Evolutionary conservation across 495 filamentous ascomycete species (phyloP), one percentile per base, ranked within the genome.

Genomic region (Podospora tetraspora): DNA sequence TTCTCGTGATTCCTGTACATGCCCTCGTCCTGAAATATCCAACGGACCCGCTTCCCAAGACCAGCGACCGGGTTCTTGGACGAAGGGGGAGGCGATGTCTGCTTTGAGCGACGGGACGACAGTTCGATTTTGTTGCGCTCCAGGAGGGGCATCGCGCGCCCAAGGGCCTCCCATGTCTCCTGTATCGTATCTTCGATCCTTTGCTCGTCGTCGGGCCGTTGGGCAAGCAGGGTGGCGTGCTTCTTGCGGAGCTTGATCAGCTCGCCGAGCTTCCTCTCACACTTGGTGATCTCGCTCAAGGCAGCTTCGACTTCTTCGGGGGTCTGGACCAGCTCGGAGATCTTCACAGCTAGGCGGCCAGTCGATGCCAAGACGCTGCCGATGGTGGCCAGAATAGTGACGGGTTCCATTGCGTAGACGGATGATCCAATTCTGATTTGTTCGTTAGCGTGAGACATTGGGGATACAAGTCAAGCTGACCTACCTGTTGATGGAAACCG

Each of bases 241-340:
- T 34, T 32, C 25, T 59, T 58, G 23, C 64, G 64, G 19, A 66
- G 64, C 25, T 12, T 25, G 52, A 66, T 12, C 24, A 66, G 57
- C 43, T 66, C 64, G 57, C 19, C 64, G 64, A 66, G 64, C 25
- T 59, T 58, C 64, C 58, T 58, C 56, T 66, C 52, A 57, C 64
- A 66, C 9, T 58, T 59, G 23, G 24, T 22, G 13, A 66, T 58
- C 24, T 66, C 64, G 19, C 10, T 22, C 11, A 24, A 11, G 16
- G 64, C 64, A 0, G 56, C 64, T 6, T 58, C 24, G 56, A 66
- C 64, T 59, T 66, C 64, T 23, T 32, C 43, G n/a, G 56, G 56
- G 8, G 27, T 66, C 30, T 66, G 64, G 5, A 59, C 52, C 25
- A 66, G 64, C 16, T 66, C 64, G 2, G 64, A 19, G 64, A 24